phyloP scores from a whole-genome alignment of 2,329 filamentous ascomycete genomes.

The Colletotrichum limetticola region DNA sequence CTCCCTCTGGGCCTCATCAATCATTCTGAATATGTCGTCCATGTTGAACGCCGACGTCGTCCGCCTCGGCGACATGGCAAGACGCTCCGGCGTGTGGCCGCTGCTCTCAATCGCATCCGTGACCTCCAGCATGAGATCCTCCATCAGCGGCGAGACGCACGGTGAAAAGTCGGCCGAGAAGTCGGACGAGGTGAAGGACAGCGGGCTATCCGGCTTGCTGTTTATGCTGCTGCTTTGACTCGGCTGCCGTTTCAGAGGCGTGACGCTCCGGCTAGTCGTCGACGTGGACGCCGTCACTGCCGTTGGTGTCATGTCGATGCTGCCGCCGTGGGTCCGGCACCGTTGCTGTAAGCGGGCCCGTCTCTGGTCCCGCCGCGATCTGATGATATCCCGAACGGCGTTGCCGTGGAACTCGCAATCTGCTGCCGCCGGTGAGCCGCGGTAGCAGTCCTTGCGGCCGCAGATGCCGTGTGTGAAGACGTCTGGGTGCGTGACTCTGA shows the following conservation, averaged over 20 bases:
- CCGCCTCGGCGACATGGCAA: neutral
- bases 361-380: conserved; percentile 21
- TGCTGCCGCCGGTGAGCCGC: neutral
- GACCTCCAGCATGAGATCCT: conserved; percentile 31
- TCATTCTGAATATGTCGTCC: conserved; percentile 24
- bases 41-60: conserved; percentile 14
- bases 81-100: neutral
- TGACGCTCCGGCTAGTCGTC: conserved; percentile 19
- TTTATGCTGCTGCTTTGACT: conserved; percentile 22
- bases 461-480: conserved; percentile 6
- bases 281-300: neutral
- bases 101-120: conserved; percentile 31
- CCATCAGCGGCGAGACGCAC: conserved; percentile 32
- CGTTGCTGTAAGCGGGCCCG: conserved; percentile 27
- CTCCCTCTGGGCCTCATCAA: conserved; percentile 31
- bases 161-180: conserved; percentile 25
- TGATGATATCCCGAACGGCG: conserved; percentile 31
- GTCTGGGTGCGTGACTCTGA: conserved; percentile 1
- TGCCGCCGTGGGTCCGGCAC: conserved; percentile 11
- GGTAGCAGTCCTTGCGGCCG: conserved; percentile 20
- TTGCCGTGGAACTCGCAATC: conserved; percentile 25
- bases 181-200: conserved; percentile 15
- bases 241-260: conserved; percentile 23
- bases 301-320: too few species aligned
- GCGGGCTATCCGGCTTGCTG: conserved; percentile 21